A percentile compares a stretch with the other conserved stretches of the same genome.
Conservation (phyloP, 2,329 filamentous ascomycete genomes). For the Epichloe baconii region DNA sequence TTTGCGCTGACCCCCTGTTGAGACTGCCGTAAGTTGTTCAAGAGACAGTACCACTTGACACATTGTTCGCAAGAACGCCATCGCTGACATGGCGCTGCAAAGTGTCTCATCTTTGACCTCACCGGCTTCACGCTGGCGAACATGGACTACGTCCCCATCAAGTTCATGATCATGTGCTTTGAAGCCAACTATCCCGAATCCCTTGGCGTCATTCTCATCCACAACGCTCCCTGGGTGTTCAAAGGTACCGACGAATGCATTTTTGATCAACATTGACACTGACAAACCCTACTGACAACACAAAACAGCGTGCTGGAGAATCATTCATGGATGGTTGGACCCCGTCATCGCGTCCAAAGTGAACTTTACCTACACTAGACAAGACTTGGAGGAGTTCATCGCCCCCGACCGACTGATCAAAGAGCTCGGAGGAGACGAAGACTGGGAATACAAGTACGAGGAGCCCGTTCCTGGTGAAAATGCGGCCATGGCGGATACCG, state of each 20-base stretch:
- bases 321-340: conserved; percentile 65
- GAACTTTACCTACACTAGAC: conserved; percentile 50
- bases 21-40: conserved; percentile 7
- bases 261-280: not conserved
- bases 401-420: conserved; percentile 49
- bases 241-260: conserved; percentile 16
- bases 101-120: conserved; percentile 54
- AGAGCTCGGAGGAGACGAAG: conserved; percentile 45
- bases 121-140: conserved; percentile 56
- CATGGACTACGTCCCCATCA: conserved; percentile 65
- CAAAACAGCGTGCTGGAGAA: conserved; percentile 32
- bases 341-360: conserved; percentile 62
- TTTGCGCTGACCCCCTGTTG: conserved; percentile 8
- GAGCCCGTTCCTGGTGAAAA: conserved; percentile 51
- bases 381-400: conserved; percentile 51
- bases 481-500: conserved; percentile 30
- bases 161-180: conserved; percentile 69
- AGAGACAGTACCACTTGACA: not conserved
- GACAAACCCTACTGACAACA: not conserved
- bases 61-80: not conserved
- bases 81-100: not conserved
- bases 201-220: conserved; percentile 55
- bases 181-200: conserved; percentile 69
- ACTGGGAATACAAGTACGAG: conserved; percentile 52
- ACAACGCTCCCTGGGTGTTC: conserved; percentile 66